These are phyloP conservation scores for Coemansia sp. DNA, from an alignment of 192 early-diverging fungal species.

Conservation along the genomic window DNA sequence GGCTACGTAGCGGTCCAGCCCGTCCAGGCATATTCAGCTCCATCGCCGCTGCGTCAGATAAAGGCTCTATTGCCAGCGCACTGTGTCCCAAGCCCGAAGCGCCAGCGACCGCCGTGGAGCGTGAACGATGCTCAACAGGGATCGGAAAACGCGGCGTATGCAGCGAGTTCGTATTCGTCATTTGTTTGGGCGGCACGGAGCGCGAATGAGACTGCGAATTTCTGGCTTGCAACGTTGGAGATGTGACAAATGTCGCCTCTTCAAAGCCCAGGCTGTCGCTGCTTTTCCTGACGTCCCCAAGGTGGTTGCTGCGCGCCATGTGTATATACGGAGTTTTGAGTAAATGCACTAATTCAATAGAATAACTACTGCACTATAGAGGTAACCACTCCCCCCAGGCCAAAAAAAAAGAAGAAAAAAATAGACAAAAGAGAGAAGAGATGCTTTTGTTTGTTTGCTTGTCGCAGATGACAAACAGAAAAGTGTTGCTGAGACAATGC, in stretches of 20 bases:
- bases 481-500: not conserved
- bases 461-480: not conserved
- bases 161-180: slow-evolving; percentile 17
- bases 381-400: slow-evolving; percentile 3
- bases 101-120: not conserved
- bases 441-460: not conserved
- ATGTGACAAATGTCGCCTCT: slow-evolving; percentile 40
- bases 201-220: not conserved
- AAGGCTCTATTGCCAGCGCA: slow-evolving; percentile 18
- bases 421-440: not conserved
- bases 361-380: slow-evolving; percentile 4
- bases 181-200: not conserved
- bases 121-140: slow-evolving; percentile 10
- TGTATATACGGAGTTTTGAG: not conserved
- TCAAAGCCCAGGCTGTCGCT: slow-evolving; percentile 37
- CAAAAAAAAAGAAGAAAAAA: not conserved
- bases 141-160: slow-evolving; percentile 36
- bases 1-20: slow-evolving; percentile 18
- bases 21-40: slow-evolving; percentile 19
- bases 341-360: not conserved
- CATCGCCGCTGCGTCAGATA: slow-evolving; percentile 26
- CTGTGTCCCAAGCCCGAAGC: slow-evolving; percentile 11
- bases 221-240: not conserved
- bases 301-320: slow-evolving; percentile 1
- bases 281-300: slow-evolving; percentile 5